Conservation (phyloP, 768 basidiomycete species). For the Mycena galopus region DNA sequence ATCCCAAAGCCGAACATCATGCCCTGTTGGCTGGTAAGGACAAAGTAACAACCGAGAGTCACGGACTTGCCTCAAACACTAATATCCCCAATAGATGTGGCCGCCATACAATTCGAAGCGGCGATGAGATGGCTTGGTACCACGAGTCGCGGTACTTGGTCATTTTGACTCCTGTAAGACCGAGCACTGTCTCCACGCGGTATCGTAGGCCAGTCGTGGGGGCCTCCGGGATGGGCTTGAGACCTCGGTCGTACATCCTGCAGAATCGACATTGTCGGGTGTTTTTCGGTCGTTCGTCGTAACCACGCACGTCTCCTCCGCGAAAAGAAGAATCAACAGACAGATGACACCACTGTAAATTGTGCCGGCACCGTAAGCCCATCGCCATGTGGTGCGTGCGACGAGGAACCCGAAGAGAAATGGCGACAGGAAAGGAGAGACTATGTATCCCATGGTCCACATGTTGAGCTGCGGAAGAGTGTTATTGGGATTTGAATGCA, state of each 20-base stretch:
- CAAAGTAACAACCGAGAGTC: not conserved
- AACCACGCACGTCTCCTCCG: not conserved
- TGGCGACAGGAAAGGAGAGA: constrained; percentile 73
- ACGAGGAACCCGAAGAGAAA: constrained; percentile 74
- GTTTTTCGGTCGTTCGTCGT: not conserved
- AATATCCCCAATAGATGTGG: constrained; percentile 68
- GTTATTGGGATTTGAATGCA: constrained; percentile 49
- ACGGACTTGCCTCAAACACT: constrained; percentile 56
- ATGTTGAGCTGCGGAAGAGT: constrained; percentile 52
- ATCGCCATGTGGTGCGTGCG: constrained; percentile 69
- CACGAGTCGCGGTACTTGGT: constrained; percentile 66
- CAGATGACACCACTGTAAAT: constrained; percentile 70
- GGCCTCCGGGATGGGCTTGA: constrained; percentile 61
- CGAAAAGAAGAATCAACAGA: constrained; percentile 55
- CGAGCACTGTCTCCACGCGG: constrained; percentile 70
- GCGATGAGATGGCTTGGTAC: constrained; percentile 57
- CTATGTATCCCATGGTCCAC: constrained; percentile 81
- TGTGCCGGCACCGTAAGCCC: constrained; percentile 75
- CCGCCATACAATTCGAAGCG: constrained; percentile 67
- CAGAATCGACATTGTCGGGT: not conserved
- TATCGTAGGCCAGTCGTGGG: constrained; percentile 58
- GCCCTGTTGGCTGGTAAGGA: constrained; percentile 37
- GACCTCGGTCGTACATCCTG: constrained; percentile 73
- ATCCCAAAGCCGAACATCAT: constrained; percentile 75
- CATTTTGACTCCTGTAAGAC: constrained; percentile 71